Conservation (phyloP, 2,329 filamentous ascomycete genomes). For the Pseudocercospora vitis region DNA sequence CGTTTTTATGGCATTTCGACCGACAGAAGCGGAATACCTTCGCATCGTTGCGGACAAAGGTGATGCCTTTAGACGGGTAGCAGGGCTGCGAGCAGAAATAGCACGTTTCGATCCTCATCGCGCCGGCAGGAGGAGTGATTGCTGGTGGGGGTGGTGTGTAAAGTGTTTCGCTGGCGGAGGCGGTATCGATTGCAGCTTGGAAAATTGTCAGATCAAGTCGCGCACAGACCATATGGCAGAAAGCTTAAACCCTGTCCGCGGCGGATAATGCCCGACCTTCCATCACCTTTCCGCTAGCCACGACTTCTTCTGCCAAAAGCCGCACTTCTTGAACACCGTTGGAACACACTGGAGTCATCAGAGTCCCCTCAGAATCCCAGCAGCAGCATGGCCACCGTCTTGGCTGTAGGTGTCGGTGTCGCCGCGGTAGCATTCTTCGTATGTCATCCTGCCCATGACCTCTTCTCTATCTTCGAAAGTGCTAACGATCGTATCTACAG, state of each 20-base stretch:
- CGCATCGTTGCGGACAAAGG: slow-evolving; percentile 67
- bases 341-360: slow-evolving; percentile 1
- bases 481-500: slow-evolving; percentile 48
- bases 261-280: not conserved
- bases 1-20: slow-evolving; percentile 65
- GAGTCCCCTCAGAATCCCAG: not conserved
- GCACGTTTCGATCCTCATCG: slow-evolving; percentile 61
- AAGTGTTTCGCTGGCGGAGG: not conserved
- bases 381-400: slow-evolving; percentile 57
- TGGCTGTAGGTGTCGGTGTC: slow-evolving; percentile 61
- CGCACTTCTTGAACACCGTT: not conserved
- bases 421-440: slow-evolving; percentile 67
- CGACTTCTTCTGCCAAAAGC: not conserved
- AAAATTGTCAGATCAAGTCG: not conserved
- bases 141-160: not conserved
- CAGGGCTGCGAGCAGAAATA: slow-evolving; percentile 70
- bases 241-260: not conserved
- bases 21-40: slow-evolving; percentile 67
- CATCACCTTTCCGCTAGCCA: not conserved
- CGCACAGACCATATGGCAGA: not conserved
- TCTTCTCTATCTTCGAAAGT: slow-evolving; percentile 12
- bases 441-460: slow-evolving; percentile 30
- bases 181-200: slow-evolving; percentile 4
- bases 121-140: not conserved
- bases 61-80: slow-evolving; percentile 66